Evolutionary conservation across 192 early-diverging fungal genomes (phyloP).

Genomic region (Coemansia sp.): DNA sequence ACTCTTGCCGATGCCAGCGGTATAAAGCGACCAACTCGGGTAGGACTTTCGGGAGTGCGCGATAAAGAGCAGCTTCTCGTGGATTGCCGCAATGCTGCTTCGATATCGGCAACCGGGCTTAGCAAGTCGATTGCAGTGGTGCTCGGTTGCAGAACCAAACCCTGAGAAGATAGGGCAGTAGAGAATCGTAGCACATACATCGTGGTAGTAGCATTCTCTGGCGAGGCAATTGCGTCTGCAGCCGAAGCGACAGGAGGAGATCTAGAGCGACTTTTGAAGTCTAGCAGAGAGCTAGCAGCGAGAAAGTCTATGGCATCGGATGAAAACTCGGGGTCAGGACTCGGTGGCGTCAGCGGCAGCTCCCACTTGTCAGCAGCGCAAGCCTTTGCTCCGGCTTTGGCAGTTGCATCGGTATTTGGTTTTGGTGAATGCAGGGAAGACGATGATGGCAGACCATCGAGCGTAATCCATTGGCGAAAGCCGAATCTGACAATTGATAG

Average conservation of each 20-base stretch:
- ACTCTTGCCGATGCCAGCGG: constrained; percentile 9
- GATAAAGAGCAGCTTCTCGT: background rate
- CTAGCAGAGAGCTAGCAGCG: constrained; percentile 9
- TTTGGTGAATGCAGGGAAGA: background rate
- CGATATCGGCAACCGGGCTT: constrained; percentile 1
- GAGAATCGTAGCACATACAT: constrained; percentile 9
- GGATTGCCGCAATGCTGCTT: background rate
- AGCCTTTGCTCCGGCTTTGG: background rate
- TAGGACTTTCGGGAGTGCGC: background rate
- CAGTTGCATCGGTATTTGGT: background rate
- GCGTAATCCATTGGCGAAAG: constrained; percentile 43
- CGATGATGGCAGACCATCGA: constrained; percentile 3
- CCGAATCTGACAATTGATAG: constrained; percentile 51
- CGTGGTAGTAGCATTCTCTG: background rate
- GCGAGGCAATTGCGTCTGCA: background rate
- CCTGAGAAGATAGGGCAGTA: background rate
- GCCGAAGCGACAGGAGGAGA: background rate
- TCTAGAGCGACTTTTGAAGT: background rate
- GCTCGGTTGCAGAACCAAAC: constrained; percentile 29
- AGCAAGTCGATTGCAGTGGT: constrained; percentile 3
- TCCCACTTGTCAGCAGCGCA: background rate
- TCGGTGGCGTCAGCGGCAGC: constrained; percentile 28
- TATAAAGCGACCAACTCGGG: background rate
- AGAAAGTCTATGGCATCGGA: constrained; percentile 17
- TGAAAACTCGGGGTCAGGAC: constrained; percentile 16